Percentiles rank a stretch among this genome's conserved stretches.
Evolutionary conservation across 1,284 basidiomycete genomes (phyloP).

Genomic region (Rhizopogon hawkerae): DNA sequence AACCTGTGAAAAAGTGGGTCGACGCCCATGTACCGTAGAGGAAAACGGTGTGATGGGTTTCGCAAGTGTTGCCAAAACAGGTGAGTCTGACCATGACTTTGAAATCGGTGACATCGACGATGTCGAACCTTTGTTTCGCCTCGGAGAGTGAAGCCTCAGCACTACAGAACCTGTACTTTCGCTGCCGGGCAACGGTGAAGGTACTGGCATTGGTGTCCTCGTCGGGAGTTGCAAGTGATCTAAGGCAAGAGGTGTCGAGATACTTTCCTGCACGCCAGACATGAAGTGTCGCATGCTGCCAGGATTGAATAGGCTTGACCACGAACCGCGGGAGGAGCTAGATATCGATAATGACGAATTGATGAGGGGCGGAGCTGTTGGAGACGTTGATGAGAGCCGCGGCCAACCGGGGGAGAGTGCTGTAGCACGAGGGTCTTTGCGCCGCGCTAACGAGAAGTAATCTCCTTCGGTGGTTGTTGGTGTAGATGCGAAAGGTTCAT

Average conservation of each 20-base stretch:
- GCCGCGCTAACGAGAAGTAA: constrained; percentile 41
- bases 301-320: constrained; percentile 66
- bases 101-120: constrained; percentile 31
- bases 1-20: constrained; percentile 34
- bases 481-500: constrained; percentile 14
- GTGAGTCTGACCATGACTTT: constrained; percentile 50
- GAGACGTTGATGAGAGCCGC: constrained; percentile 27
- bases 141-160: constrained; percentile 22
- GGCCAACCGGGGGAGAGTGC: constrained; percentile 29
- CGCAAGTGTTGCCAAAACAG: constrained; percentile 17
- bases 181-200: constrained; percentile 7
- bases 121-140: constrained; percentile 22
- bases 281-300: constrained; percentile 59
- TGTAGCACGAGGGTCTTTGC: constrained; percentile 24
- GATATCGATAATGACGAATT: constrained; percentile 36
- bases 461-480: constrained; percentile 28
- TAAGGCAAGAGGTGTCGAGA: constrained; percentile 34
- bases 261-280: constrained; percentile 42
- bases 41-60: constrained; percentile 34
- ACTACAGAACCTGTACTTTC: constrained; percentile 13
- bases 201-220: constrained; percentile 25
- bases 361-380: constrained; percentile 27
- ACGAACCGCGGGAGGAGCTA: constrained; percentile 58
- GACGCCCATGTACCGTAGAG: constrained; percentile 30
- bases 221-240: constrained; percentile 15